Evolutionary conservation across 768 basidiomycete species (phyloP), one percentile per base, ranked within the genome.

Genomic region (Podaxis pistillaris): DNA sequence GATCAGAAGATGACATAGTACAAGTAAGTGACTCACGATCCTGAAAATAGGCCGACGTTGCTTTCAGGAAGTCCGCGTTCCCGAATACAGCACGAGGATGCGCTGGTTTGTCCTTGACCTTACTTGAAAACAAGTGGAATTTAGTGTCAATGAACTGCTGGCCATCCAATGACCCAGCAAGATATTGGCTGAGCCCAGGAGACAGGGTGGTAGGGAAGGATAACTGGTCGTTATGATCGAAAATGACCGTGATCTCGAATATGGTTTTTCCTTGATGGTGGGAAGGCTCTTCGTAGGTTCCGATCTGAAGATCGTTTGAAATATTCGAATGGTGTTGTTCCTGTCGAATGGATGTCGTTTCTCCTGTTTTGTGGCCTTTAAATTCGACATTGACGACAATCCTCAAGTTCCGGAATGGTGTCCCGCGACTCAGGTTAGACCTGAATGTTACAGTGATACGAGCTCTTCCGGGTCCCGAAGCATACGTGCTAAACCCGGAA

Each of bases 71-170:
- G 13, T 22, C 58, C 3, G 63, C 52, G 12, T 64, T 64, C 3
- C 30, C 63, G 26, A 33, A 64, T 3, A 64, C 36, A 13, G 58
- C 24, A 3, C 58, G 51, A 24, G 58, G 55, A 15, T 30, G 38
- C 36, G 46, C 63, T 4, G 38, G 22, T 22, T 38, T 37, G n/a
- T 33, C 41, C 4, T 33, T 19, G 41, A 60, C 37, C 15, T 57
- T 47, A 44, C 33, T 37, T 6, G 62, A 63, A 11, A 50, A 41
- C 8, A 63, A 58, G 37, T 56, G 60, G 49, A 64, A 64, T 33
- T 64, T 64, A 1, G 59, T 57, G 37, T 64, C 59, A 33, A 33
- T 33, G 33, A 8, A 60, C 52, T 37, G 37, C 19, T 13, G 37
- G 2, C 58, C 58, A 26, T 60, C 50, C 17, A 58, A 46, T 15